Evolutionary conservation across 2,329 filamentous ascomycete genomes (phyloP).

Genomic region (Polytolypa hystricis): DNA sequence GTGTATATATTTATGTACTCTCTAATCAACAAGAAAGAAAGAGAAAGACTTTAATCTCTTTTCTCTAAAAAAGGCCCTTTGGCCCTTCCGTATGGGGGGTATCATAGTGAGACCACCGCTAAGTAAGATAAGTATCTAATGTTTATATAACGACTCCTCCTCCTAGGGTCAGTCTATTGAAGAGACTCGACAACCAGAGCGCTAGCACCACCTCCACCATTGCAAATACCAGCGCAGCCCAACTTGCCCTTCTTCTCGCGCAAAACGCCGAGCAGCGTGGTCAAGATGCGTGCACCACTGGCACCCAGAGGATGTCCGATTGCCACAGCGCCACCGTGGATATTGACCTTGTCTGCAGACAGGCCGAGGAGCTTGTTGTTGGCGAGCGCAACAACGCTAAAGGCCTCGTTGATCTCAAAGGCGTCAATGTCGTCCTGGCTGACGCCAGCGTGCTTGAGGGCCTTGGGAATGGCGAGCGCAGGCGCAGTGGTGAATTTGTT

Average conservation of each 20-base stretch:
- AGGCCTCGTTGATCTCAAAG: conserved; percentile 99
- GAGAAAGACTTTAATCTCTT: too few species aligned
- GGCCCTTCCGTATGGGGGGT: too few species aligned
- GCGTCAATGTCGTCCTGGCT: conserved; percentile 69
- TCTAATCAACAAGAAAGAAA: too few species aligned
- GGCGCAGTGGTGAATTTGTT: conserved; percentile 94
- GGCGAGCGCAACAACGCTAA: conserved; percentile 89
- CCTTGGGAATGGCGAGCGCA: conserved; percentile 90
- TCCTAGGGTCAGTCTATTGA: conserved; percentile 25
- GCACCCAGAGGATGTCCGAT: conserved; percentile 91
- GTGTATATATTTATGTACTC: too few species aligned
- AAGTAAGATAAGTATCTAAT: too few species aligned
- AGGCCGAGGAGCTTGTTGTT: conserved; percentile 88
- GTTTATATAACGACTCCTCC: too few species aligned
- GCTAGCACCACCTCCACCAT: conserved; percentile 90
- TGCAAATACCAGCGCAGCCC: conserved; percentile 91
- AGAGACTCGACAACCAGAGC: conserved; percentile 74
- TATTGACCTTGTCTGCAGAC: conserved; percentile 76
- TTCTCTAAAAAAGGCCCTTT: too few species aligned
- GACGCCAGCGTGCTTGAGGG: conserved; percentile 85
- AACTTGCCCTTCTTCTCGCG: conserved; percentile 88
- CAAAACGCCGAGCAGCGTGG: conserved; percentile 79
- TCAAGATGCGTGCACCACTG: conserved; percentile 85
- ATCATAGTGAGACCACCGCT: too few species aligned
- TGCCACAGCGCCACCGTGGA: conserved; percentile 89